Base-by-base conservation (phyloP, 2,329 filamentous ascomycete genomes). In the Fusarium transvaalense region DNA sequence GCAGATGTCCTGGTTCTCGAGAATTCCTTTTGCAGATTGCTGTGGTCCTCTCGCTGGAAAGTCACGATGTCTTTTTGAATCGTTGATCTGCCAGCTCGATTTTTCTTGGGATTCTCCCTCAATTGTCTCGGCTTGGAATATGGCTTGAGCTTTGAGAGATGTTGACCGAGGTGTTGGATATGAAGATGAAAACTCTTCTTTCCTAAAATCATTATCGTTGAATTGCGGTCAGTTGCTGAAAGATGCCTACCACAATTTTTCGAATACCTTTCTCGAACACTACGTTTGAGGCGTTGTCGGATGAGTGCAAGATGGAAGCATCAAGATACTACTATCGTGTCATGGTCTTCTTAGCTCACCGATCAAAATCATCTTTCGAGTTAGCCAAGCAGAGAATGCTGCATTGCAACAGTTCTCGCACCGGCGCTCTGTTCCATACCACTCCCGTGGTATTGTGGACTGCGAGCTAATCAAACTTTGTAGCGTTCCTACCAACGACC, bases 321-420 rank as follows among this genome's bases (percentile, higher is more conserved):
- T 27, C 8, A 42, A 50, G 62, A 23, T 21, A 46, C 43, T 21
- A 46, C 43, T 47, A 4, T 35, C 21, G 23, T 56, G 43, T 58
- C 54, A 29, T 45, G 50, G 42, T 39, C 52, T 56, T 55, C 52
- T 46, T 39, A 56, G 82, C 88, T 93, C 92, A 93, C 89, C 84
- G 89, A 93, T 91, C 74, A 94, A 95, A 94, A 84, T 68, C 70
- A 92, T 89, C 76, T 63, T 71, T 92, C 91, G 92, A 94, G 92
- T 94, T 85, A 89, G 88, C 88, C 91, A 92, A 88, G 89, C 86
- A 84, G 91, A 94, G 92, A 96, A 96, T 95, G 92, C 90, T 89
- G 92, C 92, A 83, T 85, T 90, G 85, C 87, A 90, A 91, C 93
- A 97, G 84, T 97, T 97, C 93, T 94, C 89, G 87, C 89, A 89